Conservation (phyloP, 1,139 yeast genomes). For the Casaregolazyma suthepensis region DNA sequence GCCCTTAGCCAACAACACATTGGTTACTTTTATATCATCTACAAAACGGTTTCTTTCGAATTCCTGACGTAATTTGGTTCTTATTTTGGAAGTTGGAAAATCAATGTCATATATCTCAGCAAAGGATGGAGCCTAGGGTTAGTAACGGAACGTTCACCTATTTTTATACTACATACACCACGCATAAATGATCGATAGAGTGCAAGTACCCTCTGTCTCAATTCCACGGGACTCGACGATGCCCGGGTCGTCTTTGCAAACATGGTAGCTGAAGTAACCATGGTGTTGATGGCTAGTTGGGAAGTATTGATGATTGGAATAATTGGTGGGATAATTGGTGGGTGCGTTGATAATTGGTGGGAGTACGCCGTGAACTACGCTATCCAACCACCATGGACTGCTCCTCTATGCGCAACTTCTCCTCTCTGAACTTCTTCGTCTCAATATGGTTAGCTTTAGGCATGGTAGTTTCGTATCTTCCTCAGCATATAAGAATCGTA, state of each 20-base stretch:
- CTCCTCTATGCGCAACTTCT: slow-evolving; percentile 16
- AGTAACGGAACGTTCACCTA: background rate
- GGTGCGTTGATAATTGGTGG: background rate
- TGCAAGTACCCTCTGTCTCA: slow-evolving; percentile 58
- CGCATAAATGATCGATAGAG: slow-evolving; percentile 70
- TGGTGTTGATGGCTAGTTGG: slow-evolving; percentile 1
- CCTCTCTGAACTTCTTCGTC: slow-evolving; percentile 39
- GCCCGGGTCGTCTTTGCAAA: slow-evolving; percentile 78
- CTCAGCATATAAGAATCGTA: slow-evolving; percentile 64
- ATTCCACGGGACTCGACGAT: slow-evolving; percentile 55
- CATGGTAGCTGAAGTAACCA: slow-evolving; percentile 49
- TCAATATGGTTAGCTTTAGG: slow-evolving; percentile 57
- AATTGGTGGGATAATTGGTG: background rate
- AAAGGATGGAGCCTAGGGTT: slow-evolving; percentile 36
- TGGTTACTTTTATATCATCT: slow-evolving; percentile 56
- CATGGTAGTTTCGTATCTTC: slow-evolving; percentile 66
- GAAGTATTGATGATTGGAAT: background rate
- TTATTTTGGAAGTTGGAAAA: slow-evolving; percentile 73
- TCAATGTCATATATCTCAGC: slow-evolving; percentile 70
- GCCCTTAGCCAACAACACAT: slow-evolving; percentile 71
- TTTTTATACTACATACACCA: slow-evolving; percentile 31
- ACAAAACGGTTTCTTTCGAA: slow-evolving; percentile 81
- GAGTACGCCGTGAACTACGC: background rate
- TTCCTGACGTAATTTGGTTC: slow-evolving; percentile 83
- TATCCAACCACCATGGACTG: background rate